These are phyloP conservation scores for Elsinoe australis DNA, from an alignment of 2,329 filamentous ascomycete genomes.

Conservation along the genomic window DNA sequence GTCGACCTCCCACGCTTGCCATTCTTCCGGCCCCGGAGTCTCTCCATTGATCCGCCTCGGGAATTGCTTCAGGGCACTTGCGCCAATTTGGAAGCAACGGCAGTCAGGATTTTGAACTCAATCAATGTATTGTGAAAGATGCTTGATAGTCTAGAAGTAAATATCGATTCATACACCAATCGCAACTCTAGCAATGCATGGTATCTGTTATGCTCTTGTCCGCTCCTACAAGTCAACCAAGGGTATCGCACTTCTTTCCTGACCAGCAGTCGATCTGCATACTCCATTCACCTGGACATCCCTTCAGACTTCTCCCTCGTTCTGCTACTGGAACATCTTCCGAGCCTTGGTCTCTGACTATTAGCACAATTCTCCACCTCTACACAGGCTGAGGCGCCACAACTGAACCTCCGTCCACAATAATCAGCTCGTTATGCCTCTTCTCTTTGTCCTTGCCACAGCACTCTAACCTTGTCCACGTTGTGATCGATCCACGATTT, in stretches of 20 bases:
- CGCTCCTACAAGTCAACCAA: neutral
- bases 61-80: neutral
- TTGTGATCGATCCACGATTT: constrained; percentile 78
- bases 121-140: too few species aligned
- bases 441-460: constrained; percentile 42
- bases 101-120: too few species aligned
- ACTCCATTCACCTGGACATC: neutral
- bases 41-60: constrained; percentile 9
- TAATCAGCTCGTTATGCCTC: constrained; percentile 52
- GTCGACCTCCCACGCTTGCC: neutral
- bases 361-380: too few species aligned
- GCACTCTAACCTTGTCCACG: constrained; percentile 82
- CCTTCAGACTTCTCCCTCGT: too few species aligned
- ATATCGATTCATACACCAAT: too few species aligned
- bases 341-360: too few species aligned
- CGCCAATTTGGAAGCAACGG: neutral
- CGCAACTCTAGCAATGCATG: too few species aligned
- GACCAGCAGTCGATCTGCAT: constrained; percentile 7
- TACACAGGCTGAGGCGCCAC: constrained; percentile 26
- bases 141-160: too few species aligned
- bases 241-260: constrained; percentile 12
- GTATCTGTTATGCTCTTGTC: too few species aligned
- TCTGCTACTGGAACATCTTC: too few species aligned
- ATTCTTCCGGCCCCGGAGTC: too few species aligned
- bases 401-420: constrained; percentile 52